Conservation (phyloP, 1,284 basidiomycete genomes). For the Meira nashicola region DNA sequence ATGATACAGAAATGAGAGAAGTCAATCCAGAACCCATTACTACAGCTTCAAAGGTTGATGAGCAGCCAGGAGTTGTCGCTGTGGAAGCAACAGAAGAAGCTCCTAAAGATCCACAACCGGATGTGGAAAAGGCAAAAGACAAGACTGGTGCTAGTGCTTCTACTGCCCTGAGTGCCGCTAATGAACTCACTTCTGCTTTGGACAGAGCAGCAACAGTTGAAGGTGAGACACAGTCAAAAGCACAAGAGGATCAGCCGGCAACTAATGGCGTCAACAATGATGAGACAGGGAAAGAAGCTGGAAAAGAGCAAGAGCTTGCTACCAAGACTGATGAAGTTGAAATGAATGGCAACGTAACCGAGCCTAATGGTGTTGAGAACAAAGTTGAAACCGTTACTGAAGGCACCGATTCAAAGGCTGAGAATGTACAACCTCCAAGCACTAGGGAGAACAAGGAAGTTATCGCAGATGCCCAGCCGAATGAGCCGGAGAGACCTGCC, state of each 20-base stretch:
- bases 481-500: not conserved
- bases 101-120: not conserved
- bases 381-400: not conserved
- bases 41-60: not conserved
- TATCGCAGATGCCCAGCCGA: not conserved
- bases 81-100: slow-evolving; percentile 3
- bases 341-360: not conserved
- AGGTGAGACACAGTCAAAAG: not conserved
- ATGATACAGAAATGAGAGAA: not conserved
- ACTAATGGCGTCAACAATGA: not conserved
- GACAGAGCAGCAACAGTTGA: not conserved
- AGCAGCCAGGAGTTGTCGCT: not conserved
- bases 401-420: not conserved
- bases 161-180: not conserved
- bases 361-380: not conserved
- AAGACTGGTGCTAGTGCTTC: not conserved
- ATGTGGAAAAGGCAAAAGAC: not conserved
- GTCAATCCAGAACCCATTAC: not conserved
- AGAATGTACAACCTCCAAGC: not conserved
- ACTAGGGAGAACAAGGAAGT: not conserved
- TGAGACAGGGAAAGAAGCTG: not conserved
- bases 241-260: not conserved
- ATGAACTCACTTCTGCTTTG: not conserved
- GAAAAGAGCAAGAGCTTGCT: too few species aligned
- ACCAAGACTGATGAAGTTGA: not conserved